Conservation (phyloP, 805 yeast species). For the Ogataea zsoltii region DNA sequence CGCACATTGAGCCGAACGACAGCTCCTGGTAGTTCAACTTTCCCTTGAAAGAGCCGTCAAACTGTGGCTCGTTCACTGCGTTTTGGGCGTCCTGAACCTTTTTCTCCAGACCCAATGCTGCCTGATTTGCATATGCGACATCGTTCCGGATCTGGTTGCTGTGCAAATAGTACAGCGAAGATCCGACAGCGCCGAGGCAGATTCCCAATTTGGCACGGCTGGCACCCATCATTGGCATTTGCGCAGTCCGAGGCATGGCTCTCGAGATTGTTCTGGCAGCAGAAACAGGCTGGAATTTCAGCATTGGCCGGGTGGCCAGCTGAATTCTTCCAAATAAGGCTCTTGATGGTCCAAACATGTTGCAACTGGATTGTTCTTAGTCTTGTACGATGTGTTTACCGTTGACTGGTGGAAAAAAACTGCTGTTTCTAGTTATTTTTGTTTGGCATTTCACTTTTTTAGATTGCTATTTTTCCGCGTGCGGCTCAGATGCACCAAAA, state of each 20-base stretch:
- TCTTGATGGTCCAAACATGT: conserved; percentile 10
- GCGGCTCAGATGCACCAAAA: conserved; percentile 2
- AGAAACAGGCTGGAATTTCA: not conserved
- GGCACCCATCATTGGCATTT: not conserved
- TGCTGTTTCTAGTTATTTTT: no score
- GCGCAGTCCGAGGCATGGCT: not conserved
- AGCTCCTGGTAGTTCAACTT: conserved; percentile 60
- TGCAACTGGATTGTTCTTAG: no score
- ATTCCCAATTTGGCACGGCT: conserved; percentile 13
- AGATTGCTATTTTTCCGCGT: conserved; percentile 1
- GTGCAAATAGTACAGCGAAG: conserved; percentile 19
- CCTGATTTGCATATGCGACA: conserved; percentile 15
- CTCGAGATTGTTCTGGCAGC: no score
- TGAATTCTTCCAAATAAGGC: conserved; percentile 1
- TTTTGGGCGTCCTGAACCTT: conserved; percentile 16
- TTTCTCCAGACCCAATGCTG: conserved; percentile 11
- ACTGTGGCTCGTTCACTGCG: conserved; percentile 22
- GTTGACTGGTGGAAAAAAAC: no score
- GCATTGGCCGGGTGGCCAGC: not conserved
- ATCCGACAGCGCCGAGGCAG: conserved; percentile 24
- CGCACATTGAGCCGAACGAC: conserved; percentile 63
- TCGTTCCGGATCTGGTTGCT: conserved; percentile 25
- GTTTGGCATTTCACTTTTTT: not conserved
- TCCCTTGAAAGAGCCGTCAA: conserved; percentile 43
- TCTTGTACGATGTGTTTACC: no score